Base-by-base conservation (phyloP, 805 yeast species). In the Candida dendrica region DNA sequence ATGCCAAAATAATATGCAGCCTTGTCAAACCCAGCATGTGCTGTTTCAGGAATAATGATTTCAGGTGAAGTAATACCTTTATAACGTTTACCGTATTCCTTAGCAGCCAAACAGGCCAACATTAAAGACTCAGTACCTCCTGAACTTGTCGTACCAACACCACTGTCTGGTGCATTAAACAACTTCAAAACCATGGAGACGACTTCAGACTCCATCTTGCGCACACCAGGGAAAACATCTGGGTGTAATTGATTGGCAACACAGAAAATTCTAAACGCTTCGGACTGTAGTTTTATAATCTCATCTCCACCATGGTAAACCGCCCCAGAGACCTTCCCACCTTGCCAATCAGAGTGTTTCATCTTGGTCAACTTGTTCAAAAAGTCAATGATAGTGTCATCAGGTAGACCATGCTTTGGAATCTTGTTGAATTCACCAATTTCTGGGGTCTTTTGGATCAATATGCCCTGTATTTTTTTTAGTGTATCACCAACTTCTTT, bases 161-260 rank as follows among this genome's bases (percentile, higher is more conserved):
- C 69, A 1, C 66, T 50, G 11, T 69, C 65, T 1, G 97, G 96
- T 0, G 91, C 96, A 60, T 90, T 74, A 67, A 83, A 91, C 53
- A 90, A 56, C 16, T 70, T 72, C 47, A 93, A 66, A 5, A 84
- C 90, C 98, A 93, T 93, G 1, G 91, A 70, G 3, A 91, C 97
- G 10, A 90, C 87, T 56, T 93, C 98, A 6, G 96, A 69, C 58
- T 91, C 98, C 96, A 91, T 90, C 61, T 91, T 89, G 35, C 98
- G 77, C 7, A 91, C 85, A 6, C 95, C 98, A 0, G 98, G 98
- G 58, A 91, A 91, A 3, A 89, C 93, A 63, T 91, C 98, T 0
- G 98, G 98, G 60, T 91, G 98, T 40, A 91, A 69, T 64, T 93
- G 98, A 64, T 93, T 91, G 2, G 97, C 88, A 19, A 90, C 89